These are phyloP conservation scores for Batkoa obscura DNA, from an alignment of 371 early-diverging fungal species.

Conservation along the genomic window DNA sequence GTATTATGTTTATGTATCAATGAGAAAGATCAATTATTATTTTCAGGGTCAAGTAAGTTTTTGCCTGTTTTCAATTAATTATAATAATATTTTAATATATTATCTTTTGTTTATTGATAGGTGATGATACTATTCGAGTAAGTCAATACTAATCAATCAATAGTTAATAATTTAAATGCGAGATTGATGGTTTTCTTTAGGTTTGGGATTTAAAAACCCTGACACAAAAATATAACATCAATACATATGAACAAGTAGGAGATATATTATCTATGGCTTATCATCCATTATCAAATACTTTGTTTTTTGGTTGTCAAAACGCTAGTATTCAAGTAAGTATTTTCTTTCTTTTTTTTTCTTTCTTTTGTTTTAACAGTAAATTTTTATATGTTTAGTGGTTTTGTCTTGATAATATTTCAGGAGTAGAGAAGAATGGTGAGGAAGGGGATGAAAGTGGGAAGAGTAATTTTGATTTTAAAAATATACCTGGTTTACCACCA, in stretches of 20 bases:
- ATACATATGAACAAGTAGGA: constrained; percentile 53
- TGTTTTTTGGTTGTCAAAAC: constrained; percentile 63
- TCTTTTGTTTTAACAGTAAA: too few relatives aligned
- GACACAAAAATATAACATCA: constrained; percentile 35
- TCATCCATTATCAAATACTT: constrained; percentile 20
- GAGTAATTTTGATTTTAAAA: background rate
- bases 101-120: constrained; percentile 11
- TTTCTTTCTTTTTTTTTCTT: background rate
- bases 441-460: background rate
- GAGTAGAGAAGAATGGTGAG: too few relatives aligned
- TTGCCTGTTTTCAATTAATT: too few relatives aligned
- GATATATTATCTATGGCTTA: constrained; percentile 52
- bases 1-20: constrained; percentile 41
- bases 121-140: constrained; percentile 51
- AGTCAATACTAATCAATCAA: background rate
- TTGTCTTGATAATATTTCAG: too few relatives aligned
- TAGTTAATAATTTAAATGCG: background rate
- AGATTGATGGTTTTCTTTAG: constrained; percentile 8
- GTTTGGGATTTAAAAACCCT: constrained; percentile 50
- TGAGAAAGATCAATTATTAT: constrained; percentile 27
- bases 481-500: background rate
- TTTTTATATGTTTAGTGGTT: background rate
- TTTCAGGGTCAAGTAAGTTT: constrained; percentile 44
- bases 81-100: background rate
- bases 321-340: constrained; percentile 49